These are phyloP conservation scores for Diplodia corticola DNA, from an alignment of 2,329 filamentous ascomycete genomes.

Conservation along the genomic window DNA sequence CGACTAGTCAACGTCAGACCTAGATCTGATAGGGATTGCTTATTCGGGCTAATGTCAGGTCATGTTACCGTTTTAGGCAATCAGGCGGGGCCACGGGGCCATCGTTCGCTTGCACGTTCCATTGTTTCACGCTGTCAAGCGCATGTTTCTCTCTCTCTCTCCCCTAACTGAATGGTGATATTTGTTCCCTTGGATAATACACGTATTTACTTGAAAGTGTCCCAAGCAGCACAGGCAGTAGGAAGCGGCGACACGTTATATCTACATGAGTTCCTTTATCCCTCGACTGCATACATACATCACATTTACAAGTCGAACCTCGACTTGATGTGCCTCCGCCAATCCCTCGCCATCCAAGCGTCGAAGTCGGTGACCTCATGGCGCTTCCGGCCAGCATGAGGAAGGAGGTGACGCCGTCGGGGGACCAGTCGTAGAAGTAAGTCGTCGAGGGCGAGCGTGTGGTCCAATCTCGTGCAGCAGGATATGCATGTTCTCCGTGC, in stretches of 20 bases:
- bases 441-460: slow-evolving; percentile 29
- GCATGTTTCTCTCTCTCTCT: neutral
- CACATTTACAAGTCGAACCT: slow-evolving; percentile 23
- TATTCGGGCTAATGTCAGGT: neutral
- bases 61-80: neutral
- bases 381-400: slow-evolving; percentile 50
- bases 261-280: neutral
- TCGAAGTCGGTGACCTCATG: slow-evolving; percentile 50
- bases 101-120: neutral
- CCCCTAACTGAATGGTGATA: no score
- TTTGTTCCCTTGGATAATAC: neutral
- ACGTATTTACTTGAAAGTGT: neutral
- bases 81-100: neutral
- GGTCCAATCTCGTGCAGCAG: slow-evolving; percentile 44
- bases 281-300: no score
- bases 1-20: neutral
- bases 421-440: slow-evolving; percentile 51
- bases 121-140: neutral
- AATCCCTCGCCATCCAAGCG: slow-evolving; percentile 52
- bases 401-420: slow-evolving; percentile 45
- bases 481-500: slow-evolving; percentile 47
- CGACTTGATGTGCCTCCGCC: slow-evolving; percentile 45
- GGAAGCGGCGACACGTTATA: neutral
- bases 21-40: neutral
- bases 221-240: neutral